Base-by-base conservation (phyloP, 805 yeast species). In the Candida jianshihensis region DNA sequence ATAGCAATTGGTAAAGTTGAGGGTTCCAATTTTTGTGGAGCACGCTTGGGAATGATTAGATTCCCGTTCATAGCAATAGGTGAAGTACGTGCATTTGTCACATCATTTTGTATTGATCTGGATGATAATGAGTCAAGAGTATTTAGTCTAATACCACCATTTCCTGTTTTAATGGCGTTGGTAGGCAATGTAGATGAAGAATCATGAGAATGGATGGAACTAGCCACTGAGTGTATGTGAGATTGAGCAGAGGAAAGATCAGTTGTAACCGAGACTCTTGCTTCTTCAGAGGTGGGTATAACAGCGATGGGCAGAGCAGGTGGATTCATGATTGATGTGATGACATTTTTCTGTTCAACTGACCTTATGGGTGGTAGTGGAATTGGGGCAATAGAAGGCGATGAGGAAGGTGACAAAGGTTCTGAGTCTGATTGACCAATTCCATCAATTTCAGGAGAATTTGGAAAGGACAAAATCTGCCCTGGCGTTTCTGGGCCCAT, bases 61-160 rank as follows among this genome's bases (percentile, higher is more conserved):
- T 34, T 33, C 4, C 43, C 44, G 14, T 45, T 41, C 26, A 44
- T 17, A n/a, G n/a, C n/a, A n/a, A 47, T 26, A 3, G 56, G 46
- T 5, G 51, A 37, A 1, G 51, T 49, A 14, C 53, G 42, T 0
- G 53, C 13, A 19, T 41, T 44, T 14, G 44, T 45, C 9, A 41
- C 38, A n/a, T n/a, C n/a, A n/a, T n/a, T n/a, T n/a, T n/a, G n/a
- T n/a, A n/a, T n/a, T n/a, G n/a, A n/a, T n/a, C n/a, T n/a, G n/a
- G n/a, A n/a, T n/a, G n/a, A n/a, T n/a, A n/a, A 33, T 4, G 53
- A 48, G 14, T 47, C 54, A 15, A 53, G 41, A 0, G 51, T 33
- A 9, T 44, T 48, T 11, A 53, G 35, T 2, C 50, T 34, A 9
- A 53, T 44, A 2, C 50, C 54, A 11, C 41, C 40, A 9, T 46